A percentile compares a stretch with the other conserved stretches of the same genome.
Evolutionary conservation across 2,329 filamentous ascomycete genomes (phyloP).

Genomic region (Diaporthe longicolla): DNA sequence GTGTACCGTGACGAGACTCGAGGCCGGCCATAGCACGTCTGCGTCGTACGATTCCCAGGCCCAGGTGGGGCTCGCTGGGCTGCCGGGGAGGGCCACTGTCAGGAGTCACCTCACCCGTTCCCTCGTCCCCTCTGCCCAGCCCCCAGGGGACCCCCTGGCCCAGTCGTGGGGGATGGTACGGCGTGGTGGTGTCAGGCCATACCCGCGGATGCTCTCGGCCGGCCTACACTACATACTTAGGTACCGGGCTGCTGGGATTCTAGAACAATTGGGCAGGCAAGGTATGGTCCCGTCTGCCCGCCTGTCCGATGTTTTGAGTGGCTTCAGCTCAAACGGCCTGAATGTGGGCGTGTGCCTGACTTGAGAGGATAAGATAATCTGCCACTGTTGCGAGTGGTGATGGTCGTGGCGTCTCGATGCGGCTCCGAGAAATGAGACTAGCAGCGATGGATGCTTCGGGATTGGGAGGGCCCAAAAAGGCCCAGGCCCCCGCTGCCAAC

Average conservation of each 20-base stretch:
- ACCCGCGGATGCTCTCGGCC: slow-evolving; percentile 2
- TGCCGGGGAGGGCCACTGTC: slow-evolving; percentile 8
- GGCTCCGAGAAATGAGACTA: slow-evolving; percentile 22
- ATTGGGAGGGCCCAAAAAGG: slow-evolving; percentile 2
- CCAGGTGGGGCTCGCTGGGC: not conserved
- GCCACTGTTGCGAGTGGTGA: not conserved
- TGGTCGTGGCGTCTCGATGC: slow-evolving; percentile 21
- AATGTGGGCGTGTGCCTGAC: not conserved
- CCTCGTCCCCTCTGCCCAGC: not conserved
- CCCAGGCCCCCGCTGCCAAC: slow-evolving; percentile 14
- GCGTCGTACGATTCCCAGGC: slow-evolving; percentile 32
- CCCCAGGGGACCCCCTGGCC: not conserved
- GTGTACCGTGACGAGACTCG: slow-evolving; percentile 10
- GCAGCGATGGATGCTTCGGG: slow-evolving; percentile 28
- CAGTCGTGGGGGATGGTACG: slow-evolving; percentile 17
- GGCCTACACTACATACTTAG: too few species aligned
- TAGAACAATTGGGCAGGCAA: not conserved
- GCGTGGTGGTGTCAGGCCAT: slow-evolving; percentile 25
- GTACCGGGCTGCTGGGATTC: slow-evolving; percentile 8
- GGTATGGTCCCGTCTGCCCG: not conserved
- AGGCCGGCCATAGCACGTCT: slow-evolving; percentile 13
- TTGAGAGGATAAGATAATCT: not conserved
- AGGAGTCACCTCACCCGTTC: slow-evolving; percentile 34
- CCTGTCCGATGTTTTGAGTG: slow-evolving; percentile 17
- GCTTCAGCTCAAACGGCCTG: slow-evolving; percentile 26